Percentiles rank a stretch among this genome's conserved stretches.
Evolutionary conservation across 768 basidiomycete species (phyloP).

Genomic region (Tulasnella sp.): DNA sequence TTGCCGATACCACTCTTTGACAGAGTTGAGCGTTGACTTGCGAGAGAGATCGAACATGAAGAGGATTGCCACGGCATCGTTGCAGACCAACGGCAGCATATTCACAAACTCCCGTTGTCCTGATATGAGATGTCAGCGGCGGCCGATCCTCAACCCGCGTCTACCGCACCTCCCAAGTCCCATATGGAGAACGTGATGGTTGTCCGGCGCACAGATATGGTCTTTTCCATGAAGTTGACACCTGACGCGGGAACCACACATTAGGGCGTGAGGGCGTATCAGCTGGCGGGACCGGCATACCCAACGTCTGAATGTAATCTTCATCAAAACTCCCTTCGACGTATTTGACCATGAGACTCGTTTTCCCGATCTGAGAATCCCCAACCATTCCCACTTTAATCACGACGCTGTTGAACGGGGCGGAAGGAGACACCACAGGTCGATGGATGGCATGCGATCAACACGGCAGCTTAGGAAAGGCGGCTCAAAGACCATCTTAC

Average conservation of each 20-base stretch:
- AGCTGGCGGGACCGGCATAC: conserved; percentile 28
- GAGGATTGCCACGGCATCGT: conserved; percentile 97
- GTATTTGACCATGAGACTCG: conserved; percentile 98
- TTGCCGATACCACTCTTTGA: conserved; percentile 99
- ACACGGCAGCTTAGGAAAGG: too few species aligned
- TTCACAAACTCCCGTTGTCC: conserved; percentile 96
- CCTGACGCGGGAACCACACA: conserved; percentile 31
- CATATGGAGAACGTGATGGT: conserved; percentile 99
- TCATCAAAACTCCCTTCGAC: conserved; percentile 98
- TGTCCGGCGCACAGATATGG: conserved; percentile 92
- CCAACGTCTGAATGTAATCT: conserved; percentile 99
- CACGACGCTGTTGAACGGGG: conserved; percentile 50
- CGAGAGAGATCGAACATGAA: conserved; percentile 99
- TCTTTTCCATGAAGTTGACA: conserved; percentile 99
- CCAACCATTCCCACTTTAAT: conserved; percentile 99
- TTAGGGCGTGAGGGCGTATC: conserved; percentile 19
- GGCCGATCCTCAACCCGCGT: neutral
- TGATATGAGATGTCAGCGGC: neutral
- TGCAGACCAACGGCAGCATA: conserved; percentile 96
- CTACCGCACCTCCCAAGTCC: conserved; percentile 62
- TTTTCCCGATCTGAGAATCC: conserved; percentile 98
- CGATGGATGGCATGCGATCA: neutral
- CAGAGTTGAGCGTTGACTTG: conserved; percentile 93
- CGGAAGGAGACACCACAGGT: neutral
- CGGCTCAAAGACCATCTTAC: conserved; percentile 1